Evolutionary conservation across 306 rosid genomes (phyloP), one percentile per base, ranked within the genome.

Genomic region (Vigna trinervia): DNA sequence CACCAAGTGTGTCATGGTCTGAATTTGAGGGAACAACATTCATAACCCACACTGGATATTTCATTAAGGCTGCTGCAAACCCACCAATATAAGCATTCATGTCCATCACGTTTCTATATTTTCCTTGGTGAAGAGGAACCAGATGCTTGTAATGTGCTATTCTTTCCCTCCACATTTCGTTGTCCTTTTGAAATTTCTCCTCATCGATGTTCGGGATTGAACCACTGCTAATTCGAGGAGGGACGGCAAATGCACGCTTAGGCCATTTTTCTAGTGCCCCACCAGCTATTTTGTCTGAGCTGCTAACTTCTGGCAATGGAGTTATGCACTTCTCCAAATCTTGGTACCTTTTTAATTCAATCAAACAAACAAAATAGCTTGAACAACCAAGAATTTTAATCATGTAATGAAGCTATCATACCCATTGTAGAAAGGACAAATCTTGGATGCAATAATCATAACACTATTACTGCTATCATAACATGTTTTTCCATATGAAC

Each of bases 51-150:
- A 91, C 96, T 0, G 96, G 96, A 74, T 78, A 89, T 75, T 88
- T 89, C 6, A 67, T 0, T 78, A 89, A 8, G 7, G 94, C 87
- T 5, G 91, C 97, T 22, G 99, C 91, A 52, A 95, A 90, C 9
- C 99, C 97, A 43, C 99, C 98, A 2, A 96, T 89, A 78, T 86
- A 28, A 61, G 99, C 97, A 81, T 92, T 92, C 99, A 92, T 96
- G 85, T 96, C 99, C 82, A 92, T 91, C 12, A 92, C 54, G 76
- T 96, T 96, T 54, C 99, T 76, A 59, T 88, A 92, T 30, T 85
- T 81, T 56, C 96, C 97, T 52, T 86, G 90, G 14, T 82, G 20
- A 15, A 92, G 82, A 14, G 97, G 94, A 71, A 84, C 45, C 14
- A 84, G 77, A 28, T 61, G 76, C 81, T 88, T 89, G 89, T 95